phyloP scores from a whole-genome alignment of 768 basidiomycete genomes.

The Clitopilus hobsonii region DNA sequence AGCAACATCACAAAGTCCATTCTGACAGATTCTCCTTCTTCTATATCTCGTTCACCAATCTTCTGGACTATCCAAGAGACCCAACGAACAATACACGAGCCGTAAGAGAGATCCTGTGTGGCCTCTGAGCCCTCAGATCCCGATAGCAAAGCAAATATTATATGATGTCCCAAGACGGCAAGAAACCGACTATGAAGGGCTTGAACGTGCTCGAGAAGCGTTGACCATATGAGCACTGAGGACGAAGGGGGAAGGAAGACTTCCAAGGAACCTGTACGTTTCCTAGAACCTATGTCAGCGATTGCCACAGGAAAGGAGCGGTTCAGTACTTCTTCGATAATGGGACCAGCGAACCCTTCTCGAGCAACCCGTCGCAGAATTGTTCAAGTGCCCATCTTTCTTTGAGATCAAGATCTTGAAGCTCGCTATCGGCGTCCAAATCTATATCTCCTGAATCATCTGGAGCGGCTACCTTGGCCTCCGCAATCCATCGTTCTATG shows the following conservation, averaged over 20 bases:
- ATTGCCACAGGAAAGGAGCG: constrained; percentile 14
- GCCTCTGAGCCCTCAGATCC: constrained; percentile 8
- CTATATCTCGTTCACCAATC: constrained; percentile 25
- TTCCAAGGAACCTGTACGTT: constrained; percentile 35
- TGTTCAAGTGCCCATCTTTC: constrained; percentile 67
- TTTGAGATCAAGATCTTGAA: constrained; percentile 40
- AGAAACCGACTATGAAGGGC: constrained; percentile 53
- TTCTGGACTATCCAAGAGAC: constrained; percentile 52
- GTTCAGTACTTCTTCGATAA: constrained; percentile 81
- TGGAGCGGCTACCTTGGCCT: constrained; percentile 61
- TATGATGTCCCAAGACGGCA: constrained; percentile 38
- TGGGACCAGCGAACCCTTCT: constrained; percentile 75
- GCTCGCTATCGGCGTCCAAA: constrained; percentile 35
- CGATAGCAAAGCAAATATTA: constrained; percentile 31
- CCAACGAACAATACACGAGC: constrained; percentile 67
- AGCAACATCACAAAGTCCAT: constrained; percentile 42
- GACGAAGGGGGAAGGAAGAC: constrained; percentile 45
- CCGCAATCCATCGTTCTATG: constrained; percentile 75
- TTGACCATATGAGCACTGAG: constrained; percentile 61
- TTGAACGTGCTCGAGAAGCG: constrained; percentile 55
- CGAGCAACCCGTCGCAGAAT: constrained; percentile 63
- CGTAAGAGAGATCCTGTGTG: constrained; percentile 39
- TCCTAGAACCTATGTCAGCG: constrained; percentile 47
- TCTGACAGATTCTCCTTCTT: constrained; percentile 33
- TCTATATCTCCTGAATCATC: constrained; percentile 39